Evolutionary conservation across 805 yeast genomes (phyloP).

Genomic region (Wickerhamomyces canadensis): DNA sequence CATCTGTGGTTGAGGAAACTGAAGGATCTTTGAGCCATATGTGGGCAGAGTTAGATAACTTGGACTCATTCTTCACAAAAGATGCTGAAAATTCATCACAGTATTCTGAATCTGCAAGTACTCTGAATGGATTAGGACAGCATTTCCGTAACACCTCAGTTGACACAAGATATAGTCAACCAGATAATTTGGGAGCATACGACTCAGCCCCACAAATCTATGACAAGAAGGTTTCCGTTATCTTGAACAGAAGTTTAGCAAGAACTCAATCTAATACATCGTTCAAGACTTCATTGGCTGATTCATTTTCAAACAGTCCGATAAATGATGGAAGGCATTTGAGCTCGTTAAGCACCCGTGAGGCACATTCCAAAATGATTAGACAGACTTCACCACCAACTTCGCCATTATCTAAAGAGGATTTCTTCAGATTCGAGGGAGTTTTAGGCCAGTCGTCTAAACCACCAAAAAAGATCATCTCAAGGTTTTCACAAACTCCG

Average conservation of each 20-base stretch:
- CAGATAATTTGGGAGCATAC: slow-evolving; percentile 42
- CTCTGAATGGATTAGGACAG: slow-evolving; percentile 20
- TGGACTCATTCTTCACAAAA: slow-evolving; percentile 83
- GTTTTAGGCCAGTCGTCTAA: slow-evolving; percentile 16
- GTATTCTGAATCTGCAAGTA: slow-evolving; percentile 18
- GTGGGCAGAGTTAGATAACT: slow-evolving; percentile 88
- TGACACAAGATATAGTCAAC: slow-evolving; percentile 54
- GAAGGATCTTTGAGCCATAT: slow-evolving; percentile 80
- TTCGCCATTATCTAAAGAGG: slow-evolving; percentile 31
- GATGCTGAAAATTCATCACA: slow-evolving; percentile 32
- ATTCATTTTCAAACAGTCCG: slow-evolving; percentile 42
- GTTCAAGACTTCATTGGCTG: slow-evolving; percentile 71
- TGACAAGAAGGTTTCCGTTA: slow-evolving; percentile 74
- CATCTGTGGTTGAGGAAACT: slow-evolving; percentile 50
- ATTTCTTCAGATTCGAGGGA: slow-evolving; percentile 40
- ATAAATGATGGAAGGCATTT: slow-evolving; percentile 19
- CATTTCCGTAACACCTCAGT: slow-evolving; percentile 42
- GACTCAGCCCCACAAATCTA: slow-evolving; percentile 75
- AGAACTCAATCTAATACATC: slow-evolving; percentile 72
- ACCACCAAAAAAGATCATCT: slow-evolving; percentile 11
- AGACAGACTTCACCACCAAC: slow-evolving; percentile 15
- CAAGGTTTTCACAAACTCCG: slow-evolving; percentile 16
- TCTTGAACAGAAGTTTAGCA: slow-evolving; percentile 66
- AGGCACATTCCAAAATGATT: slow-evolving; percentile 6
- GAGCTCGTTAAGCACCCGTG: slow-evolving; percentile 20